A percentile compares a stretch with the other conserved stretches of the same genome.
Evolutionary conservation across 306 rosid genomes (phyloP).

Genomic region (Purshia tridentata): DNA sequence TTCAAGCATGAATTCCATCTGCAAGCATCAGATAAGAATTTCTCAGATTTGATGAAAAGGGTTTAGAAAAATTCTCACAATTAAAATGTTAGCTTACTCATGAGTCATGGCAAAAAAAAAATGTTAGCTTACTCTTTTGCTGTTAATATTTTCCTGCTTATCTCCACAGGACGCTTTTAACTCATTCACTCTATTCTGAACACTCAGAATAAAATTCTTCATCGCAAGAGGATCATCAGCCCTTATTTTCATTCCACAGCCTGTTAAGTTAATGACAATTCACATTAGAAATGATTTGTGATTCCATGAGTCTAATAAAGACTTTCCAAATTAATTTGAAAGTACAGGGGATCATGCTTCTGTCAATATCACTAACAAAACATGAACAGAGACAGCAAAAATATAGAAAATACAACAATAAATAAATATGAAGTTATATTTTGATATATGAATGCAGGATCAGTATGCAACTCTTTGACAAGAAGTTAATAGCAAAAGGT

Average conservation of each 20-base stretch:
- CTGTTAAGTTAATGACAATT: conserved; percentile 36
- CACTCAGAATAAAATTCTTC: conserved; percentile 67
- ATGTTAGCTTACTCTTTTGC: conserved; percentile 68
- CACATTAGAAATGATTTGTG: conserved; percentile 15
- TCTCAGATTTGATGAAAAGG: conserved; percentile 4
- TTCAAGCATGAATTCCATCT: conserved; percentile 99
- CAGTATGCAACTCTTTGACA: not conserved
- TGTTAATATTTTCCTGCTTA: conserved; percentile 41
- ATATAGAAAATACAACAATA: conserved; percentile 4
- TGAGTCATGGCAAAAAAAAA: too few relatives aligned
- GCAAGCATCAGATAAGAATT: conserved; percentile 34
- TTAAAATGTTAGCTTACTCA: conserved; percentile 55
- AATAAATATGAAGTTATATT: not conserved
- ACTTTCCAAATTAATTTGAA: conserved; percentile 8
- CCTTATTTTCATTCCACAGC: conserved; percentile 97
- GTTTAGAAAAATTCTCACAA: not conserved
- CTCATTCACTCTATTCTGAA: conserved; percentile 72
- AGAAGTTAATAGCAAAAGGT: not conserved
- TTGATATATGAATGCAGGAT: not conserved
- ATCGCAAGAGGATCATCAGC: conserved; percentile 84
- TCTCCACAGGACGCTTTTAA: conserved; percentile 55
- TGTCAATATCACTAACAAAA: not conserved
- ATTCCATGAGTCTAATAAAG: not conserved
- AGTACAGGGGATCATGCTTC: conserved; percentile 12
- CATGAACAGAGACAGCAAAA: conserved; percentile 8